Evolutionary conservation across 495 filamentous ascomycete species (phyloP).

Genomic region (Saxophila tyrrhenica): DNA sequence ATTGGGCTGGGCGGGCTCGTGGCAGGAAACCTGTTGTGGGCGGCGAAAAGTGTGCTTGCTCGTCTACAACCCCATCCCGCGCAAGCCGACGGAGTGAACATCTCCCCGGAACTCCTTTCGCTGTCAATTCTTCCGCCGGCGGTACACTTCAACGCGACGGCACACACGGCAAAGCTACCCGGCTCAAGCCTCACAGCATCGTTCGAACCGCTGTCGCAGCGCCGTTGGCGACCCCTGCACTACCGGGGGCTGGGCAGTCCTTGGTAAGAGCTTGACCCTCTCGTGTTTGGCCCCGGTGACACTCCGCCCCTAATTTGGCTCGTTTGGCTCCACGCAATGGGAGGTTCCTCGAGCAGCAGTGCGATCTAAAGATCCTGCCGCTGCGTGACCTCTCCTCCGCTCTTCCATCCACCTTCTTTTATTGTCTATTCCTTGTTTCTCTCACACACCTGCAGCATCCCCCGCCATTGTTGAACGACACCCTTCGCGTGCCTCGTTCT

Average conservation of each 20-base stretch:
- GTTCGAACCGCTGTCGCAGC: neutral
- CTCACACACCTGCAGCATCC: neutral
- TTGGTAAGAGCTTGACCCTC: neutral
- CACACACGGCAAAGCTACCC: neutral
- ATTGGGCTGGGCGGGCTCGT: neutral
- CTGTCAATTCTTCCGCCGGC: neutral
- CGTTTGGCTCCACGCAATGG: neutral
- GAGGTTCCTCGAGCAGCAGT: neutral
- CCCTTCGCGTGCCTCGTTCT: neutral
- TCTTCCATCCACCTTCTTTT: neutral
- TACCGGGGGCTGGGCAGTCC: neutral
- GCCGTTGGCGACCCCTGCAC: neutral
- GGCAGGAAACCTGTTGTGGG: neutral
- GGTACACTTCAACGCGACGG: neutral
- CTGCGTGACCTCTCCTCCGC: neutral
- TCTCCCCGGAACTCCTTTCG: neutral
- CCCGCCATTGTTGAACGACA: neutral
- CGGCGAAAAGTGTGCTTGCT: too few species aligned
- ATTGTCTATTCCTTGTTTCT: neutral
- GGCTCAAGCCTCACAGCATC: neutral
- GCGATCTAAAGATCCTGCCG: neutral
- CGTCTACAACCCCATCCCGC: neutral
- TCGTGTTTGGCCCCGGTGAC: neutral
- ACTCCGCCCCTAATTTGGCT: neutral
- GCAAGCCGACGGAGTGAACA: neutral